Evolutionary conservation across 1,284 basidiomycete genomes (phyloP), one percentile per base, ranked within the genome.

Genomic region (Pseudozyma sp.): DNA sequence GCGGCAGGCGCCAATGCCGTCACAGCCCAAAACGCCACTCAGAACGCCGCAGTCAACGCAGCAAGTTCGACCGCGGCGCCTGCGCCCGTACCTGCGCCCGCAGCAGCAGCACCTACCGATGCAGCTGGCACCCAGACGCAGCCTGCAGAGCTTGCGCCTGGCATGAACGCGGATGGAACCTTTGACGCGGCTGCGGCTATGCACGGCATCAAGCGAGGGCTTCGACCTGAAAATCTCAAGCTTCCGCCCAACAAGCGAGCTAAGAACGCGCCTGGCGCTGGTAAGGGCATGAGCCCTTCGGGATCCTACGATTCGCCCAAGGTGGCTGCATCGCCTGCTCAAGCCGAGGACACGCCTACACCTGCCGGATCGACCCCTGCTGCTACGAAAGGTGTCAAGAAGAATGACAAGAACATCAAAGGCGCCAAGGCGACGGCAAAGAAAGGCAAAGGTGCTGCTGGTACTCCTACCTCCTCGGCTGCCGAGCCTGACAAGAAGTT

Each of bases 151-250:
- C 49, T 49, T 42, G 56, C 62, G 3, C 55, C 55, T 16, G 56
- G 55, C 21, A 49, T 51, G 38, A 70, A 70, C 36, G 67, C 61
- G 7, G 72, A 70, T 19, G 67, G 59, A 38, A 58, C 59, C n/a
- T 75, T 75, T 36, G 78, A 79, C 34, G 60, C 69, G 14, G 59
- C 61, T 16, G 69, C 78, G 6, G 71, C 72, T 7, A 60, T 65
- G 65, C 76, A 74, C 38, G 72, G 71, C 18, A 81, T 83, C 70
- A 82, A 81, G 69, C 69, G 76, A 25, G 77, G 80, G 13, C 63
- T 83, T 21, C 70, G 77, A 34, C 77, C 80, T 13, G 82, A 83
- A 50, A 81, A 83, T 48, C 76, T 83, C 40, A 82, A 82, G 69
- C 59, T 76, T 38, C 82, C 80, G 5, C 80, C 82, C 14, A 72